Conservation (phyloP, 2,329 filamentous ascomycete genomes). For the Nemania sp. region DNA sequence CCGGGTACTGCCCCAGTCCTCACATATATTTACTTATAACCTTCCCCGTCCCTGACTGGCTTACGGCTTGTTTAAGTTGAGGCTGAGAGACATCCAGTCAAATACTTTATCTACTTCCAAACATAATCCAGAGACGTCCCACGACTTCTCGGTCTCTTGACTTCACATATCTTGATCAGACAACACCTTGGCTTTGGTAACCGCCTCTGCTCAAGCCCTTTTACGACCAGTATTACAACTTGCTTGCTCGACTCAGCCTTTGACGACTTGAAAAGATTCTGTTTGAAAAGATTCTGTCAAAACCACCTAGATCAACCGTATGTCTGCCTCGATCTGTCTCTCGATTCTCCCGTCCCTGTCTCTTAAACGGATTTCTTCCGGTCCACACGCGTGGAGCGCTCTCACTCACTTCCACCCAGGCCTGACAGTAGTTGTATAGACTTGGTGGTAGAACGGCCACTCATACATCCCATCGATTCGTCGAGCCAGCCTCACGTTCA, state of each 20-base stretch:
- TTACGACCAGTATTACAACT: slow-evolving; percentile 20
- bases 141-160: slow-evolving; percentile 27
- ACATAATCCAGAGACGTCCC: slow-evolving; percentile 31
- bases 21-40: slow-evolving; percentile 34
- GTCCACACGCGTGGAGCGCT: slow-evolving; percentile 37
- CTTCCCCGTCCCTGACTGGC: slow-evolving; percentile 30
- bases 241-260: slow-evolving; percentile 4
- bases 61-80: slow-evolving; percentile 34
- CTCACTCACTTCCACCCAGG: slow-evolving; percentile 44
- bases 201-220: slow-evolving; percentile 16
- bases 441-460: slow-evolving; percentile 32
- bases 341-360: slow-evolving; percentile 31
- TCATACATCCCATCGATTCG: slow-evolving; percentile 33
- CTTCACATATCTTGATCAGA: slow-evolving; percentile 29
- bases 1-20: slow-evolving; percentile 28
- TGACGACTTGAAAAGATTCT: slow-evolving; percentile 1
- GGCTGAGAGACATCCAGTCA: slow-evolving; percentile 36
- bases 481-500: slow-evolving; percentile 26
- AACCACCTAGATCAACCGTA: slow-evolving; percentile 22
- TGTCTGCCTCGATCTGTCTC: slow-evolving; percentile 38
- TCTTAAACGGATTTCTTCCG: slow-evolving; percentile 39
- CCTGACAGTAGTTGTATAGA: slow-evolving; percentile 40
- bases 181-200: slow-evolving; percentile 20
- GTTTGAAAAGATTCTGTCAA: slow-evolving; percentile 4
- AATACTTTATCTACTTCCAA: slow-evolving; percentile 33